Percentiles rank a stretch among this genome's conserved stretches.
Evolutionary conservation across 2,329 filamentous ascomycete species (phyloP).

Genomic region (Amesomyces nigricolor): DNA sequence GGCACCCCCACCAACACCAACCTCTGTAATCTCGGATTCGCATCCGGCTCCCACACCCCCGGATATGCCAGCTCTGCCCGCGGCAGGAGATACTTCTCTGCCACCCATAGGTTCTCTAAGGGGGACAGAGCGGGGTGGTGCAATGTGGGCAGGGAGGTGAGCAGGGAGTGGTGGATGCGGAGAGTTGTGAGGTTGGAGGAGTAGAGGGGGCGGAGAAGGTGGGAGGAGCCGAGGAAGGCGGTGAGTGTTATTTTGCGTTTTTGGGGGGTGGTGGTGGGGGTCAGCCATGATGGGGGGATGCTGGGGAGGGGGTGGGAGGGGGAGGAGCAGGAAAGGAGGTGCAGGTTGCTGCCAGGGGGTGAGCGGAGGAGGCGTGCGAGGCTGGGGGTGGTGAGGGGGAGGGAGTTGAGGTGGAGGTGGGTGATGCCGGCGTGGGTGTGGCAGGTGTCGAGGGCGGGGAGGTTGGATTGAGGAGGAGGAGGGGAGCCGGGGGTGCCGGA

Average conservation of each 20-base stretch:
- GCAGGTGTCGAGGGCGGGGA: constrained; percentile 26
- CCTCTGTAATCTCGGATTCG: constrained; percentile 50
- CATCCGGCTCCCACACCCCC: constrained; percentile 40
- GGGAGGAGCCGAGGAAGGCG: constrained; percentile 41
- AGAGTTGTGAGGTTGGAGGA: constrained; percentile 49
- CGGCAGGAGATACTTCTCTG: constrained; percentile 41
- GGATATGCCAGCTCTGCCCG: constrained; percentile 44
- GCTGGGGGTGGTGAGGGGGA: constrained; percentile 41
- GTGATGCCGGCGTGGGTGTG: constrained; percentile 38
- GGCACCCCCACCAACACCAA: constrained; percentile 52
- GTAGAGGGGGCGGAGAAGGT: constrained; percentile 48
- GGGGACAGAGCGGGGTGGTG: constrained; percentile 34
- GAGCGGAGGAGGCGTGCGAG: constrained; percentile 40
- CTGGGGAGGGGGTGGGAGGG: constrained; percentile 30
- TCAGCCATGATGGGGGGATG: constrained; percentile 26
- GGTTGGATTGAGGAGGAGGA: constrained; percentile 13
- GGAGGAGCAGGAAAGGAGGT: constrained; percentile 48
- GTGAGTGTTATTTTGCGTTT: constrained; percentile 29
- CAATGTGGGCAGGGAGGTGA: constrained; percentile 50
- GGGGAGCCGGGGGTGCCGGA: constrained; percentile 23
- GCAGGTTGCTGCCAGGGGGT: constrained; percentile 41
- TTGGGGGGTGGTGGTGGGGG: constrained; percentile 4
- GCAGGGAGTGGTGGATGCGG: constrained; percentile 54
- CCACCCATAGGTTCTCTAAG: constrained; percentile 36
- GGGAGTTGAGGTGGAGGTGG: constrained; percentile 50